Conservation (phyloP, 73 alveolate species). For the Paraurostyla sp. region DNA sequence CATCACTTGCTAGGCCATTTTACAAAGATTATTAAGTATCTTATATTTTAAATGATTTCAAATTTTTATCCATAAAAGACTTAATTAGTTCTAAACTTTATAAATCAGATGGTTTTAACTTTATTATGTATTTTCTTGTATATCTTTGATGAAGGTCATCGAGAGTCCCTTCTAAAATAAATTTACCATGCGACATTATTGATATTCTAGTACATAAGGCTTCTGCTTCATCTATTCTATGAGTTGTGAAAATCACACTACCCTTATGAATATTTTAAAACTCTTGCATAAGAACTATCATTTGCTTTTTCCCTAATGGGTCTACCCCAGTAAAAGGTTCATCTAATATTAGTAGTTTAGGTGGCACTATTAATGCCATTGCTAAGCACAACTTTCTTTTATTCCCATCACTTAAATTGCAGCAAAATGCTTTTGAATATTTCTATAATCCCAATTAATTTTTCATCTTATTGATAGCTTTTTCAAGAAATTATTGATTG, state of each 20-base stretch:
- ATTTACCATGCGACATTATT: not conserved
- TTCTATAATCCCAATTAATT: not conserved
- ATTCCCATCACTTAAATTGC: constrained; percentile 97
- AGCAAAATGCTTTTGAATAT: constrained; percentile 44
- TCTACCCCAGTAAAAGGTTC: constrained; percentile 99
- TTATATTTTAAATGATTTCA: too few relatives aligned
- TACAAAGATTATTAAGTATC: too few relatives aligned
- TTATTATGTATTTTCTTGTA: not conserved
- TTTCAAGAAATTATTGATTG: too few relatives aligned
- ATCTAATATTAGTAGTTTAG: constrained; percentile 95
- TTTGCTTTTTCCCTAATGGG: constrained; percentile 97
- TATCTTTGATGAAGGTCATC: not conserved
- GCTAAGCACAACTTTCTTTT: constrained; percentile 97
- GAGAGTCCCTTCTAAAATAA: not conserved
- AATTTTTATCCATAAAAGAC: too few relatives aligned
- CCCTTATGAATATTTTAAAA: constrained; percentile 87
- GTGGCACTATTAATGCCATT: constrained; percentile 95
- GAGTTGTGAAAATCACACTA: constrained; percentile 97
- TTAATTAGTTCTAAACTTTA: too few relatives aligned
- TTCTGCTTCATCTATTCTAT: constrained; percentile 99
- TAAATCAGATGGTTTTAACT: too few relatives aligned
- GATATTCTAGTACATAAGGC: constrained; percentile 24
- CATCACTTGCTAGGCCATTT: too few relatives aligned
- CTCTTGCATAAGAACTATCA: constrained; percentile 97
- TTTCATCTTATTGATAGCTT: constrained; percentile 31